Evolutionary conservation across 306 rosid species (phyloP).

Genomic region (Prinsepia uniflora): DNA sequence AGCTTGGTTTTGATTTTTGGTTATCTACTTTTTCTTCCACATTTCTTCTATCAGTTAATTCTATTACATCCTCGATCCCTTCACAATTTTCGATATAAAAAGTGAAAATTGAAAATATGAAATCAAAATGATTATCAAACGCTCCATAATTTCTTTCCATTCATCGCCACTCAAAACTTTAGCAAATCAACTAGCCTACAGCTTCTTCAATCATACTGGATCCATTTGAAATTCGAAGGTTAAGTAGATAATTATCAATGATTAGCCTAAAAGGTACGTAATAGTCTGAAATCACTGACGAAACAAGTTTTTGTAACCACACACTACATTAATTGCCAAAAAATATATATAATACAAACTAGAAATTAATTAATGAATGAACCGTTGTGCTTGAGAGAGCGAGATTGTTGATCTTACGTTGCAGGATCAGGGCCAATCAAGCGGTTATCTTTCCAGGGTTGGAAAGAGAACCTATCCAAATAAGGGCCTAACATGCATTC

Average conservation of each 20-base stretch:
- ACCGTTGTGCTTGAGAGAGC: not conserved
- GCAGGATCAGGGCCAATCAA: slow-evolving; percentile 65
- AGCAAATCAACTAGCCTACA: not conserved
- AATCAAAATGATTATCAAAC: too few relatives aligned
- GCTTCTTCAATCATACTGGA: too few relatives aligned
- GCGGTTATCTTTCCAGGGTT: slow-evolving; percentile 57
- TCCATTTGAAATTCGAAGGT: not conserved
- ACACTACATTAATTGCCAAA: not conserved
- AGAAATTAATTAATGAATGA: not conserved
- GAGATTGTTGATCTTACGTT: slow-evolving; percentile 34
- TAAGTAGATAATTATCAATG: not conserved
- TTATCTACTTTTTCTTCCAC: too few relatives aligned
- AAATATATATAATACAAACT: not conserved
- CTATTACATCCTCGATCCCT: too few relatives aligned
- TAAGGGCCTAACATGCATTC: slow-evolving; percentile 36
- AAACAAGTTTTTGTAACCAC: not conserved
- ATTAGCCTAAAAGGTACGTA: not conserved
- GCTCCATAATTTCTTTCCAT: not conserved
- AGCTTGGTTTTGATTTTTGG: too few relatives aligned
- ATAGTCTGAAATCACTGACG: not conserved
- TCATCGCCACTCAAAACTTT: not conserved
- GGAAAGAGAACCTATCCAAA: slow-evolving; percentile 63
- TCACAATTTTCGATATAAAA: too few relatives aligned
- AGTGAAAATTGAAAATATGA: too few relatives aligned
- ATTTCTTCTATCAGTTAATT: too few relatives aligned